Conservation (phyloP, 371 early-diverging fungal genomes). For the Zychaea mexicana region DNA sequence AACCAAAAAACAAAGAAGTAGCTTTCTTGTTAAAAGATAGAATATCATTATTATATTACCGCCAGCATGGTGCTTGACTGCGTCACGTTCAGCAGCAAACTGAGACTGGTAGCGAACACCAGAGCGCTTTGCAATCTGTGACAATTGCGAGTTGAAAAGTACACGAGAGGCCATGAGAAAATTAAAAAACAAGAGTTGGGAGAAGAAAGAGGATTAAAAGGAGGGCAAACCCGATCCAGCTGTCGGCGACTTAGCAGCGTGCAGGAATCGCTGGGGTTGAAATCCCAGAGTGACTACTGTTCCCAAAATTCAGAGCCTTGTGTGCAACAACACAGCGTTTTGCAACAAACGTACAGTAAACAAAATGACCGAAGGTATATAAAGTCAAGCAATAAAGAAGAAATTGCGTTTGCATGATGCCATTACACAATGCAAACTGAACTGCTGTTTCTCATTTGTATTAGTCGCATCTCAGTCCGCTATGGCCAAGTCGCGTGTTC, state of each 20-base stretch:
- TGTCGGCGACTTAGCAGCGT: background rate
- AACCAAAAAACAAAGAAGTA: background rate
- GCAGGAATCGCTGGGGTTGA: background rate
- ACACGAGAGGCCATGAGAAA: conserved; percentile 34
- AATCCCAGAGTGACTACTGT: background rate
- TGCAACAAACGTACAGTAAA: background rate
- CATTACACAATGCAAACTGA: too few species aligned
- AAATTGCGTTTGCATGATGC: background rate
- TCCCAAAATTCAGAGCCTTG: too few species aligned
- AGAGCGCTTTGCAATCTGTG: conserved; percentile 34
- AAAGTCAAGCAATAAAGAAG: background rate
- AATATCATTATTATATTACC: too few species aligned
- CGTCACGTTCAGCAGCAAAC: conserved; percentile 40
- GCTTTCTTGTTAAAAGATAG: too few species aligned
- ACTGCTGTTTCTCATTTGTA: conserved; percentile 14
- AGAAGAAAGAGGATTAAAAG: background rate
- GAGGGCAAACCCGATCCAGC: background rate
- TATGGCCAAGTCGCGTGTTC: conserved; percentile 83
- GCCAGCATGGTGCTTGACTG: conserved; percentile 49
- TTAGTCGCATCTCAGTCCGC: conserved; percentile 77
- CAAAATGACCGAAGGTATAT: conserved; percentile 1
- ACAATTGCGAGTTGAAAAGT: conserved; percentile 33
- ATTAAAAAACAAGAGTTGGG: conserved; percentile 5
- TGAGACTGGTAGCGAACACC: conserved; percentile 37
- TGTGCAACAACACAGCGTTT: background rate